Evolutionary conservation across 2,329 filamentous ascomycete species (phyloP).

Genomic region (Talaromyces funiculosus): DNA sequence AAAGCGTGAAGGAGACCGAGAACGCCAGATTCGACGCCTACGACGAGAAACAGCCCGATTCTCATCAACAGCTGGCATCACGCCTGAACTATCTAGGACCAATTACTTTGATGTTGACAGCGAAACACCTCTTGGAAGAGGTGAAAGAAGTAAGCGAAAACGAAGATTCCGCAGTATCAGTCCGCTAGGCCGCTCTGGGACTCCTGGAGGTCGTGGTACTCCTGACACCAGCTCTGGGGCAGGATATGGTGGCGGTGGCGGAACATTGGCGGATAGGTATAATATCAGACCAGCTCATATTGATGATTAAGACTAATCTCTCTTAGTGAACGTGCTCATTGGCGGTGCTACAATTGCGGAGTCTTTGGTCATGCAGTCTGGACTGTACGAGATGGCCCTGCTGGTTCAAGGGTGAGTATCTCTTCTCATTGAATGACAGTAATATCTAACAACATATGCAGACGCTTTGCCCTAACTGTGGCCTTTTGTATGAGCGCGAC

Average conservation of each 20-base stretch:
- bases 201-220: slow-evolving; percentile 68
- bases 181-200: slow-evolving; percentile 63
- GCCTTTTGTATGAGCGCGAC: slow-evolving; percentile 80
- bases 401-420: slow-evolving; percentile 68
- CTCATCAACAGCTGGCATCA: slow-evolving; percentile 76
- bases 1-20: slow-evolving; percentile 88
- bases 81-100: slow-evolving; percentile 63
- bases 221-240: slow-evolving; percentile 61
- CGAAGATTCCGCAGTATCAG: slow-evolving; percentile 82
- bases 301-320: not conserved
- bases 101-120: slow-evolving; percentile 56
- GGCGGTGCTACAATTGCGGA: slow-evolving; percentile 83
- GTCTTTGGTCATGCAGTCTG: slow-evolving; percentile 88
- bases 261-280: slow-evolving; percentile 60
- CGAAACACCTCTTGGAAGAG: slow-evolving; percentile 82
- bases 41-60: slow-evolving; percentile 89
- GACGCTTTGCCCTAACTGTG: slow-evolving; percentile 91
- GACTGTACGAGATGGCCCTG: slow-evolving; percentile 88
- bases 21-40: slow-evolving; percentile 79
- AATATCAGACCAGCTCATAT: not conserved
- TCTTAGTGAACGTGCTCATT: slow-evolving; percentile 65
- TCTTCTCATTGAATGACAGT: slow-evolving; percentile 14
- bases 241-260: slow-evolving; percentile 63
- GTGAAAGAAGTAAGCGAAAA: slow-evolving; percentile 94
- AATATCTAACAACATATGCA: slow-evolving; percentile 29